These are phyloP conservation scores for Testicularia cyperi DNA, from an alignment of 1,284 basidiomycete species.

Conservation along the genomic window DNA sequence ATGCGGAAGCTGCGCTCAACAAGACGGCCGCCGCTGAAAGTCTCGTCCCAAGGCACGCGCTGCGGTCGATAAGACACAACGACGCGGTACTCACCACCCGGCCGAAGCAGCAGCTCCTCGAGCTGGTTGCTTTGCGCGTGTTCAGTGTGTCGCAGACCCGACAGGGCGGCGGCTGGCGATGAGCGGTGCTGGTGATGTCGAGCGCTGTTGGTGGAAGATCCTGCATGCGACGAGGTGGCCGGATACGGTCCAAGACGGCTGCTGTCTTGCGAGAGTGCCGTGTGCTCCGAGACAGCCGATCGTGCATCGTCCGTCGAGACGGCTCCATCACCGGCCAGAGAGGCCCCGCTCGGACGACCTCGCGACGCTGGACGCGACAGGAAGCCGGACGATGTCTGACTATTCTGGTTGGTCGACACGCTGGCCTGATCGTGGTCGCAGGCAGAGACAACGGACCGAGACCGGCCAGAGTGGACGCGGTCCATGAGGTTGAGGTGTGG, in stretches of 20 bases:
- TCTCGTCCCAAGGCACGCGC: constrained; percentile 52
- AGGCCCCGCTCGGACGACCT: constrained; percentile 5
- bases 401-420: constrained; percentile 31
- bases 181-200: constrained; percentile 19
- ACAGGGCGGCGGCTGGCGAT: constrained; percentile 14
- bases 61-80: constrained; percentile 63
- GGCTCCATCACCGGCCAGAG: constrained; percentile 1
- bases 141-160: constrained; percentile 47
- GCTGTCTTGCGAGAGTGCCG: constrained; percentile 47
- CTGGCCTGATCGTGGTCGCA: constrained; percentile 33
- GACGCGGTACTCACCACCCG: constrained; percentile 64
- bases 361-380: constrained; percentile 22
- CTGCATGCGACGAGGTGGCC: constrained; percentile 37
- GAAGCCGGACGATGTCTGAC: constrained; percentile 28
- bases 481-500: constrained; percentile 34
- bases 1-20: constrained; percentile 61
- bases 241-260: constrained; percentile 41
- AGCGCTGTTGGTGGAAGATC: constrained; percentile 17
- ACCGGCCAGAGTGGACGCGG: constrained; percentile 18
- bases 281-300: constrained; percentile 36
- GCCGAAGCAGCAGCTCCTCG: constrained; percentile 64
- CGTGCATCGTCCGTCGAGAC: constrained; percentile 24
- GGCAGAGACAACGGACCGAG: constrained; percentile 21
- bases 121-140: constrained; percentile 61
- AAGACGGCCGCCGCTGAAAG: constrained; percentile 60